phyloP scores from a whole-genome alignment of 176 grass and related monocot species.

The Oryza coarctata region DNA sequence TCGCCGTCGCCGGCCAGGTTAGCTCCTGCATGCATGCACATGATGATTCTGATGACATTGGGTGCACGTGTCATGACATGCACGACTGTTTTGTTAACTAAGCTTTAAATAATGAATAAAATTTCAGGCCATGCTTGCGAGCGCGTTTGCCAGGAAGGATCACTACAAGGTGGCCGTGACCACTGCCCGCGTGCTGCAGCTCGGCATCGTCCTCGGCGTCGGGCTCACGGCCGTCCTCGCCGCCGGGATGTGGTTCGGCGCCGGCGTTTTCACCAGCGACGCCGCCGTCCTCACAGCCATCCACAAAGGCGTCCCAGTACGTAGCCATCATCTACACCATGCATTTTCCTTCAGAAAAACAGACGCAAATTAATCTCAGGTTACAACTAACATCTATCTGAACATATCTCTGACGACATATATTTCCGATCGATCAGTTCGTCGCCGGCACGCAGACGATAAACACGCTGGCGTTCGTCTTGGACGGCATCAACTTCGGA shows the following conservation, averaged over 20 bases:
- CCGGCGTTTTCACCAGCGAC: constrained; percentile 83
- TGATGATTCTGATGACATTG: not conserved
- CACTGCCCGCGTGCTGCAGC: constrained; percentile 71
- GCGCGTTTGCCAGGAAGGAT: constrained; percentile 78
- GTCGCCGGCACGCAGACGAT: constrained; percentile 68
- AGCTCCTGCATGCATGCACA: too few species aligned
- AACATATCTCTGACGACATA: too few species aligned
- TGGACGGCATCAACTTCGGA: constrained; percentile 73
- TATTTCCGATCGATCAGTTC: constrained; percentile 38
- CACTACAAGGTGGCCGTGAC: constrained; percentile 52
- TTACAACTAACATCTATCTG: too few species aligned
- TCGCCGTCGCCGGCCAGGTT: constrained; percentile 92
- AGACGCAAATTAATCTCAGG: too few species aligned
- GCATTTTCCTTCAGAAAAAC: too few species aligned
- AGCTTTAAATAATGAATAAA: too few species aligned
- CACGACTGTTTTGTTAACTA: not conserved
- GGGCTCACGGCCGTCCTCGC: constrained; percentile 63
- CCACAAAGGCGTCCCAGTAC: constrained; percentile 80
- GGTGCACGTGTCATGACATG: not conserved
- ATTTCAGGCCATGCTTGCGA: constrained; percentile 78
- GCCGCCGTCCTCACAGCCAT: constrained; percentile 58
- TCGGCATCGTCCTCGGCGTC: constrained; percentile 67
- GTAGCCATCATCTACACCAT: not conserved
- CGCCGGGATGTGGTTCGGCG: constrained; percentile 69
- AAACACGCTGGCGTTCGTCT: constrained; percentile 71